Percentiles rank a stretch among this genome's conserved stretches.
Evolutionary conservation across 2,329 filamentous ascomycete species (phyloP).

Genomic region (Emergomyces pasteurianus): DNA sequence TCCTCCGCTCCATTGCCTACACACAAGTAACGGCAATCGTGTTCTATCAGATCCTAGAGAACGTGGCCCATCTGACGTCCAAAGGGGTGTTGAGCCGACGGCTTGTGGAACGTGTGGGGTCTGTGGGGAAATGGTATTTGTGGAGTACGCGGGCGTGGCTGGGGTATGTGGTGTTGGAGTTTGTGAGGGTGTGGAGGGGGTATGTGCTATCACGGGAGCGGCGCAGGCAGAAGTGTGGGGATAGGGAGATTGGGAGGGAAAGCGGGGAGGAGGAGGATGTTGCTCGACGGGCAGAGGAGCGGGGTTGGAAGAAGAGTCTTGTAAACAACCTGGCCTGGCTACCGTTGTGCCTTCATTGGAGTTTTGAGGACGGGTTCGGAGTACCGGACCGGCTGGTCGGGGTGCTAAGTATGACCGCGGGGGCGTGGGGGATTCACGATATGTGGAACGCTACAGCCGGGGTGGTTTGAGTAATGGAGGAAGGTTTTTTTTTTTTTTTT

Average conservation of each 20-base stretch:
- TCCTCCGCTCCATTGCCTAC: constrained; percentile 46
- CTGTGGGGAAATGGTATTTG: constrained; percentile 49
- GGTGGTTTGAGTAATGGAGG: background rate
- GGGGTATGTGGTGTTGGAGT: constrained; percentile 63
- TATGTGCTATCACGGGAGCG: constrained; percentile 8
- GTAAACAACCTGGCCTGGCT: constrained; percentile 63
- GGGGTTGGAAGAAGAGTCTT: constrained; percentile 48
- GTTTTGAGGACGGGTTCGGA: constrained; percentile 51
- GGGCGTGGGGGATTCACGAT: constrained; percentile 33
- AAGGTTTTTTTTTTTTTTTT: background rate
- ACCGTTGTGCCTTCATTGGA: constrained; percentile 76
- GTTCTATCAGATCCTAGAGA: constrained; percentile 70
- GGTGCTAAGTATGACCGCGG: constrained; percentile 43
- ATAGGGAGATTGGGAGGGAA: constrained; percentile 22
- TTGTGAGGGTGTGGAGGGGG: constrained; percentile 44
- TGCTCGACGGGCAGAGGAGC: constrained; percentile 33
- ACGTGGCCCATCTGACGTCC: constrained; percentile 61
- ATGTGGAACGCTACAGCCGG: constrained; percentile 32
- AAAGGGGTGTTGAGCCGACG: constrained; percentile 54
- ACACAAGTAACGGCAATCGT: constrained; percentile 57
- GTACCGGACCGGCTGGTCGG: constrained; percentile 49
- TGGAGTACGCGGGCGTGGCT: constrained; percentile 76
- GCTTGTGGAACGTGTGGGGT: constrained; percentile 32
- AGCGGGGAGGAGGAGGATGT: constrained; percentile 15
- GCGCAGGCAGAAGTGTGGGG: constrained; percentile 9